Evolutionary conservation across 2,329 filamentous ascomycete species (phyloP).

Genomic region (Monilinia vaccinii-corymbosi): DNA sequence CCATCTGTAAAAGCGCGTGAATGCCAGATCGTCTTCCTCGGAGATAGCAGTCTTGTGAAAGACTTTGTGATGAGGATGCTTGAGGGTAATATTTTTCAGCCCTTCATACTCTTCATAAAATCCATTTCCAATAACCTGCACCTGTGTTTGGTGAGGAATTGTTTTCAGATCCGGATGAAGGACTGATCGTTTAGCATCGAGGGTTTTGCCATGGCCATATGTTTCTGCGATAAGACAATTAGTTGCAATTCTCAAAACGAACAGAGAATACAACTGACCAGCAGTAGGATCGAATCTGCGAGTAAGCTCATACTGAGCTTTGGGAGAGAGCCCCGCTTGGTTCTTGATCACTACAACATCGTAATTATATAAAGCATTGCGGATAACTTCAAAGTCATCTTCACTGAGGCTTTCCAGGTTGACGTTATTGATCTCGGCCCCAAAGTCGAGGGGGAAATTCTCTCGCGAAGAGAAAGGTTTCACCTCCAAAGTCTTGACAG

Average conservation of each 20-base stretch:
- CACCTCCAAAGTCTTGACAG: constrained; percentile 26
- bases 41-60: constrained; percentile 62
- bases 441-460: constrained; percentile 43
- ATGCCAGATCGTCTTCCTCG: constrained; percentile 48
- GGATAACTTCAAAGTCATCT: constrained; percentile 54
- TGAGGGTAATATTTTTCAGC: constrained; percentile 55
- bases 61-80: constrained; percentile 68
- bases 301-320: constrained; percentile 66
- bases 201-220: constrained; percentile 70
- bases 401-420: constrained; percentile 56
- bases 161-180: constrained; percentile 72
- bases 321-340: constrained; percentile 54
- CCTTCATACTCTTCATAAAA: constrained; percentile 62
- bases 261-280: constrained; percentile 15
- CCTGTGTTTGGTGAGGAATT: constrained; percentile 69
- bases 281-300: constrained; percentile 61
- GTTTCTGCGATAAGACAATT: constrained; percentile 28
- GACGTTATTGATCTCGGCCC: constrained; percentile 47
- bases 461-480: constrained; percentile 19
- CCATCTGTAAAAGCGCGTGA: constrained; percentile 63
- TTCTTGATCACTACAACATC: constrained; percentile 65
- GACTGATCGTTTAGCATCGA: constrained; percentile 55
- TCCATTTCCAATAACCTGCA: constrained; percentile 74
- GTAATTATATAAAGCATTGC: constrained; percentile 55
- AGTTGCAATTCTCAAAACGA: neutral